phyloP scores from a whole-genome alignment of 306 rosid species.

The Ziziphus jujuba region DNA sequence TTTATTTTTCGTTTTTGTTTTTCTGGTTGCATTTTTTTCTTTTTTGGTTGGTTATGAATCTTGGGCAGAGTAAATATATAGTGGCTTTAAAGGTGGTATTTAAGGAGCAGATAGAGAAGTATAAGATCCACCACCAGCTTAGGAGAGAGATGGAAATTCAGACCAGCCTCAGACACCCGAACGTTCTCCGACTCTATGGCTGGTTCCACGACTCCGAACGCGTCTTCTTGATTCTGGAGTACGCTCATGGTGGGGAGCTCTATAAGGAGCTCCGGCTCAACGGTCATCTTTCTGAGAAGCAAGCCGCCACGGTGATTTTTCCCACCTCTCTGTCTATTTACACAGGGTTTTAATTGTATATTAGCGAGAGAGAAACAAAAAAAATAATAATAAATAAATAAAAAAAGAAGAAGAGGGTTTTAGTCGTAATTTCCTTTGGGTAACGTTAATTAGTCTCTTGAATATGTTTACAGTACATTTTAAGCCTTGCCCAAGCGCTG shows the following conservation, averaged over 20 bases:
- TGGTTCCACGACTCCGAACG: conserved; percentile 84
- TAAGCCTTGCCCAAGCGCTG: conserved; percentile 81
- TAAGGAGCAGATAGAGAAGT: conserved; percentile 75
- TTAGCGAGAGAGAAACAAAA: too few relatives aligned
- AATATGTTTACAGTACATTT: conserved; percentile 50
- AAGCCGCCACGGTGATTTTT: conserved; percentile 67
- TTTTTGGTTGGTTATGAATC: not conserved
- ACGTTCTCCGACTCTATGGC: conserved; percentile 68
- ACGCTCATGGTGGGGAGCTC: conserved; percentile 85
- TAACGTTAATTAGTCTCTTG: not conserved
- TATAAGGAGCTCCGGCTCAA: conserved; percentile 53
- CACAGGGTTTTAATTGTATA: too few relatives aligned
- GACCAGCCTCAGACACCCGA: conserved; percentile 58
- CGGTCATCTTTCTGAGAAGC: conserved; percentile 53
- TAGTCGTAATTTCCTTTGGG: not conserved
- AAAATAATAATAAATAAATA: too few relatives aligned
- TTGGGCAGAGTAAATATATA: conserved; percentile 60
- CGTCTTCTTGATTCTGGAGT: conserved; percentile 77
- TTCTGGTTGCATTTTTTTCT: too few relatives aligned
- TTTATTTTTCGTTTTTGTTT: not conserved
- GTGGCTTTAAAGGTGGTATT: conserved; percentile 81
- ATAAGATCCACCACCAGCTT: conserved; percentile 63
- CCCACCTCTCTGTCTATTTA: not conserved
- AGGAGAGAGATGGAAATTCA: conserved; percentile 86
- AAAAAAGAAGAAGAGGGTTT: too few relatives aligned